Percentiles rank a stretch among this genome's conserved stretches.
Evolutionary conservation across 1,284 basidiomycete species (phyloP).

Genomic region (Melampsora americana): DNA sequence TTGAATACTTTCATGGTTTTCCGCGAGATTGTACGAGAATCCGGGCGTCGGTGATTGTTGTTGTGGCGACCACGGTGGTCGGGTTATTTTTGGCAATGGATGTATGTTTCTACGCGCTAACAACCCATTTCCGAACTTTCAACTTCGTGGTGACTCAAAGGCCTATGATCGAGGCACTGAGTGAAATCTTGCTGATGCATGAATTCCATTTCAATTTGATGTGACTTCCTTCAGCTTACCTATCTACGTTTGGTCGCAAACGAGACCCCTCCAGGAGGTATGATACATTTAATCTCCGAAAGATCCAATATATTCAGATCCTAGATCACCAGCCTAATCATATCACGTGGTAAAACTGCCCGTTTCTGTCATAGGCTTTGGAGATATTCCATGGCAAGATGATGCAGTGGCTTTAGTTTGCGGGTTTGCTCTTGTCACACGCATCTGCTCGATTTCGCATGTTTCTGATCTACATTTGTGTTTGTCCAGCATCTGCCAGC

Average conservation of each 20-base stretch:
- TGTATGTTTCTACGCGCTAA: conserved; percentile 14
- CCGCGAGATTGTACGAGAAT: conserved; percentile 37
- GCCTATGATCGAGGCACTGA: no score
- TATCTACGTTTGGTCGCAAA: conserved; percentile 30
- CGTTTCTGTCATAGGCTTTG: conserved; percentile 18
- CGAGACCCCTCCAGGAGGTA: conserved; percentile 35
- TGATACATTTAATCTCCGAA: background rate
- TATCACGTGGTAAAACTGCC: background rate
- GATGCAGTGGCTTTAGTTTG: conserved; percentile 43
- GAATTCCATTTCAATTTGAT: no score
- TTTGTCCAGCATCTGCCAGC: conserved; percentile 36
- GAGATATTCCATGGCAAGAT: conserved; percentile 45
- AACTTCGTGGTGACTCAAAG: background rate
- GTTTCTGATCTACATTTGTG: background rate
- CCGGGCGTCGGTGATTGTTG: conserved; percentile 38
- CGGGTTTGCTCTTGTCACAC: conserved; percentile 10
- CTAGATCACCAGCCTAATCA: no score
- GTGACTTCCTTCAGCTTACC: background rate
- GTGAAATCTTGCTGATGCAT: background rate
- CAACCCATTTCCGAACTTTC: background rate
- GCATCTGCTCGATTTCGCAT: background rate
- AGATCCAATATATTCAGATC: background rate
- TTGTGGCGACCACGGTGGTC: conserved; percentile 32
- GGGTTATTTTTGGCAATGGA: conserved; percentile 39
- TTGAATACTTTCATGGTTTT: conserved; percentile 42